Base-by-base conservation (phyloP, 345 rosid genomes). In the Acer yangbiense region DNA sequence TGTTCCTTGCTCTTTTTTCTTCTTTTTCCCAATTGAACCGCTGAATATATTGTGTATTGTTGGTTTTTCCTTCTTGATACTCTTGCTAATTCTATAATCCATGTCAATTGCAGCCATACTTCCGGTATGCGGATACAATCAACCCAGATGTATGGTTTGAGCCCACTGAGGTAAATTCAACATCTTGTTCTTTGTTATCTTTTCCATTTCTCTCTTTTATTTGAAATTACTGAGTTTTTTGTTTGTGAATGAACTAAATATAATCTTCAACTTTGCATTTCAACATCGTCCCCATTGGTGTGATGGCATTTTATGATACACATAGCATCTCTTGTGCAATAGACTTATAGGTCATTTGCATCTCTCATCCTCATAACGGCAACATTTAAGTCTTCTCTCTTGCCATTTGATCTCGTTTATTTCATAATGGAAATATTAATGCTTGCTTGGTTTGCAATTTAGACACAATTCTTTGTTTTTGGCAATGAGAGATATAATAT, bases 141-240 rank as follows among this genome's bases (percentile, higher is more conserved):
- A 86, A 83, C 60, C 99, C 99, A 70, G 97, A 96, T 84, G 98
- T 92, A 81, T 96, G 98, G 97, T 91, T 96, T 76, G 97, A 94
- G 82, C 90, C 99, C 57, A 74, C 88, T 41, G 97, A 94, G 98
- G 99, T 96, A 89, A 76, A 29, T 27, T 25, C 72, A 29, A 66
- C 60, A 11, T 50, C 62, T n/a, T 44, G 58, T 62, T 25, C 43
- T 32, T 7, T 18, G 7, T 52, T 29, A 32, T 32, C 5, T 18
- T 14, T 20, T 62, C 21, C 11, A 61, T 61, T 54, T n/a, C n/a
- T 20, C 20, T 69, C 21, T 65, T 18, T 73, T 52, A 20, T 25
- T 75, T 35, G 12, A 3, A 13, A 43, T 54, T 74, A n/a, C 44
- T 73, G 58, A 62, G 29, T 44, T 21, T 50, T 7, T 23, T 27